Base-by-base conservation (phyloP, 116 monocot genomes). In the Posidonia oceanica region DNA sequence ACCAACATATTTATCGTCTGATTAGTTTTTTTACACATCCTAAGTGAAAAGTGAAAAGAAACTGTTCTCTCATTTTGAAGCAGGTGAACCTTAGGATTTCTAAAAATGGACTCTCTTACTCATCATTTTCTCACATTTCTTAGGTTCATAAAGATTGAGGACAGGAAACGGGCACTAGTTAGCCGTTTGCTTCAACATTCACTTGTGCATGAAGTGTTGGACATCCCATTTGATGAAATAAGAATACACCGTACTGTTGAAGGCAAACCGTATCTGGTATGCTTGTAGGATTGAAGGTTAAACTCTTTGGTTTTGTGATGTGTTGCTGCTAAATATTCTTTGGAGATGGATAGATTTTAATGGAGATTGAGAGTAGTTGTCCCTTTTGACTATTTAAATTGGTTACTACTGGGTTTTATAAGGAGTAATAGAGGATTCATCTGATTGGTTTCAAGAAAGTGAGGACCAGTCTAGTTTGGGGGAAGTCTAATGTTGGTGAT, bases 251-350 rank as follows among this genome's bases (percentile, higher is more conserved):
- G 86, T 44, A 96, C 91, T 51, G 29, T 54, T 66, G 83, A 88
- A 68, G 91, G 91, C 60, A 96, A 91, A 68, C 91, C 88, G 39
- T 96, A 87, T 74, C 75, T 87, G 86, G 95, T 91, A 83, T 15
- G 53, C 11, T 54, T 29, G 17, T 52, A 4, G 11, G 15, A 68
- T 68, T 68, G 22, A 58, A 39, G 14, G n/a, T 64, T 40, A 36
- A 64, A 3, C 64, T 4, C 3, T 64, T 61, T 61, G 61, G 36
- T 64, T 64, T 14, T 64, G 40, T 40, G 13, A 38, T 48, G 1
- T 48, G 11, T 48, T 48, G 3, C 48, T 48, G 7, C 48, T 48
- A 48, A 48, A 48, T 48, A 7, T 48, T 7, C 48, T 10, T 48
- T 48, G 48, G 48, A 10, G 48, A 48, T 8, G 42, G 42, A 42